These are phyloP conservation scores for Blastobotrys apis DNA, from an alignment of 1,139 yeast species.

Conservation along the genomic window DNA sequence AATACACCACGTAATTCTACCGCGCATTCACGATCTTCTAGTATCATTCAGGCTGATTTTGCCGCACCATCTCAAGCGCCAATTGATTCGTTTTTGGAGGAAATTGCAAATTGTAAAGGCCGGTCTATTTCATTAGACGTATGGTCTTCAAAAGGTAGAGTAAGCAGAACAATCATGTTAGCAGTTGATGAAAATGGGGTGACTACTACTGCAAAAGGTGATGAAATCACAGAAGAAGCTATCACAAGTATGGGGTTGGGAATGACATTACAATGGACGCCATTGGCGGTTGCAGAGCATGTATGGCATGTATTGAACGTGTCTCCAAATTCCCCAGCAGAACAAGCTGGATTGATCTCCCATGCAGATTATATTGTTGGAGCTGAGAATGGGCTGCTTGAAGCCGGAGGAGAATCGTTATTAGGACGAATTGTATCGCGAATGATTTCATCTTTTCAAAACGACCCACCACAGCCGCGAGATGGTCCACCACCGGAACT, in stretches of 20 bases:
- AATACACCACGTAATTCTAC: conserved; percentile 4
- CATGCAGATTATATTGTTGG: conserved; percentile 88
- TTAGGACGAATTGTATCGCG: conserved; percentile 58
- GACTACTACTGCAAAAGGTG: conserved; percentile 10
- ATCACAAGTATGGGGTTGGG: conserved; percentile 46
- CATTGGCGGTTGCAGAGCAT: conserved; percentile 68
- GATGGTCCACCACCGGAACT: conserved; percentile 31
- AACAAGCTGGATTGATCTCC: conserved; percentile 74
- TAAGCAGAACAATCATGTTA: conserved; percentile 48
- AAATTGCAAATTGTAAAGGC: conserved; percentile 31
- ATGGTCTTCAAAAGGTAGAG: conserved; percentile 90
- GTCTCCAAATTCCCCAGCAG: conserved; percentile 79
- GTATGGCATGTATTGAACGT: conserved; percentile 85
- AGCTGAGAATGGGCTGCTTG: conserved; percentile 75
- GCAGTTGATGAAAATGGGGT: conserved; percentile 12
- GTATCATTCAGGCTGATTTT: conserved; percentile 11
- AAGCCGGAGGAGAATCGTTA: conserved; percentile 82
- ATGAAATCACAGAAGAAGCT: conserved; percentile 1
- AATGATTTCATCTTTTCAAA: conserved; percentile 23
- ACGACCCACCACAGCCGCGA: conserved; percentile 19
- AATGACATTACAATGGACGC: conserved; percentile 68
- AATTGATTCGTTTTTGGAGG: conserved; percentile 28
- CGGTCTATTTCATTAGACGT: conserved; percentile 53
- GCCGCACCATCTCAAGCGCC: conserved; percentile 23
- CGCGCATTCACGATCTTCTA: neutral